Conservation (phyloP, 2,329 filamentous ascomycete species). For the Cercospora berteroae region DNA sequence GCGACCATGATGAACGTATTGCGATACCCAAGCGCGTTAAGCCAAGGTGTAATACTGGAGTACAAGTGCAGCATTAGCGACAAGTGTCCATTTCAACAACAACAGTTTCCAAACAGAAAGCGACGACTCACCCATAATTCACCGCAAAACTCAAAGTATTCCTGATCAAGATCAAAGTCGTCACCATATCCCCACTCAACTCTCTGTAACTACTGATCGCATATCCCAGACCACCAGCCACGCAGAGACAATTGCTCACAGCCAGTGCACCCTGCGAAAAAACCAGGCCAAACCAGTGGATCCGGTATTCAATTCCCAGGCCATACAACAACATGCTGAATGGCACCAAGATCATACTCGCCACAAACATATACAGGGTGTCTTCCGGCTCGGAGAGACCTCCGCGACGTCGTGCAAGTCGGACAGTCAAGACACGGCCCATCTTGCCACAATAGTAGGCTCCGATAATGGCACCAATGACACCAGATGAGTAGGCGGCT, state of each 20-base stretch:
- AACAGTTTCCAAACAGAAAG: not conserved
- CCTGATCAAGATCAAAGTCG: conserved; percentile 48
- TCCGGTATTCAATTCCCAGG: conserved; percentile 45
- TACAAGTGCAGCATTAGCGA: not conserved
- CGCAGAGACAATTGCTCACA: conserved; percentile 43
- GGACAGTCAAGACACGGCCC: conserved; percentile 35
- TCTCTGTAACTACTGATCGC: conserved; percentile 47
- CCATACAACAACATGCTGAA: conserved; percentile 47
- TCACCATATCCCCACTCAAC: conserved; percentile 46
- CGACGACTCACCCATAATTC: conserved; percentile 42
- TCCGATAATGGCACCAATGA: conserved; percentile 39
- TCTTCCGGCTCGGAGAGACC: conserved; percentile 45
- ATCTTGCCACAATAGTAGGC: conserved; percentile 39
- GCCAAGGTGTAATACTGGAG: conserved; percentile 21
- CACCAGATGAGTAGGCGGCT: conserved; percentile 37
- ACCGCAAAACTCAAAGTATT: conserved; percentile 51
- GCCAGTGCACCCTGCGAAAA: conserved; percentile 47
- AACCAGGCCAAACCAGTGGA: conserved; percentile 52
- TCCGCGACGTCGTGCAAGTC: conserved; percentile 38
- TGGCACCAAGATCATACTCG: conserved; percentile 42
- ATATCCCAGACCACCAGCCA: conserved; percentile 43
- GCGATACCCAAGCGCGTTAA: conserved; percentile 21
- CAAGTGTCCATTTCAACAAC: not conserved
- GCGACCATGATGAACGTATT: conserved; percentile 27
- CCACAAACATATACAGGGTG: conserved; percentile 37